Evolutionary conservation across 2,329 filamentous ascomycete species (phyloP), one percentile per base, ranked within the genome.

Genomic region (Xylariaceae sp.): DNA sequence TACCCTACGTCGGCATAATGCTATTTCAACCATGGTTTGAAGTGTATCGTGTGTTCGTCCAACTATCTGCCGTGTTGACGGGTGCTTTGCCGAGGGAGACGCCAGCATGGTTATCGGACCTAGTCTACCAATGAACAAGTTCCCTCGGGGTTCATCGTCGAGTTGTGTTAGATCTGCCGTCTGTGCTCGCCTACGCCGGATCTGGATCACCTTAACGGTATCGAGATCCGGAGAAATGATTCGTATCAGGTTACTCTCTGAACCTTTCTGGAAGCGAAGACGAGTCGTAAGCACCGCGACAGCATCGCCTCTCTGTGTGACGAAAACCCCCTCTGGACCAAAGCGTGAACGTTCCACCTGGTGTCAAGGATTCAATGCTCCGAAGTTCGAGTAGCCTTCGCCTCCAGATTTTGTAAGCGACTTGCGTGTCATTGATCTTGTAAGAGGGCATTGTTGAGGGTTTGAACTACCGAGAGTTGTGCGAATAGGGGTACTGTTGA

Each of bases 221-320:
- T 17, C 11, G 37, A 41, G 37, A 41, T 41, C 37, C 11, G 30
- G 53, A 47, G 53, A 44, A 56, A 35, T 41, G n/a, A 54, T n/a
- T 58, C 54, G 56, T 23, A 39, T 52, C 15, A 47, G 48, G 57
- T 18, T 56, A 44, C 47, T 8, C 48, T 45, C 52, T 55, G 37
- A 5, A 13, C 17, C 17, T 18, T 41, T 41, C 37, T 53, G 10
- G 13, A 45, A 18, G 1, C 23, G 37, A 57, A 30, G 15, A n/a
- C 18, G 51, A 53, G 17, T 57, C 51, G 51, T 58, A 50, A 56
- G 49, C 30, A 55, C n/a, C 51, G 34, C 49, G 45, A 56, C 53
- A 8, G 37, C 60, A 37, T 49, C 58, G 57, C 59, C 41, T 49
- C 17, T 41, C 13, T 1, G 50, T 52, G 9, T 17, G 23, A 58